Conservation (phyloP, 75 land plant species). For the Selaginella tamariscina region DNA sequence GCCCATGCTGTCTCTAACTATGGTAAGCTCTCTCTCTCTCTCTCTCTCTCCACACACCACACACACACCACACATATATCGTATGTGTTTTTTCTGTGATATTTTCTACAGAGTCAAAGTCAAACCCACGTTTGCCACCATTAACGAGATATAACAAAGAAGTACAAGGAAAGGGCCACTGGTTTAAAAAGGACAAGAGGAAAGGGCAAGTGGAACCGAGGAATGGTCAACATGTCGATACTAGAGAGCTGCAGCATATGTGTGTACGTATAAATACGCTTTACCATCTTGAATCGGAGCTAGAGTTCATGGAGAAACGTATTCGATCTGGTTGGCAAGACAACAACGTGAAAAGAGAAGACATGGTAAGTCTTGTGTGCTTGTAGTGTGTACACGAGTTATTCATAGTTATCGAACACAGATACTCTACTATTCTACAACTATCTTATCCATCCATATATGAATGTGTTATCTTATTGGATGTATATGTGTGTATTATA, state of each 20-base stretch:
- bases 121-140: conserved; percentile 52
- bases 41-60: too few relatives aligned
- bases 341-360: conserved; percentile 25
- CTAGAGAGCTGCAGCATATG: conserved; percentile 37
- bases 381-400: too few relatives aligned
- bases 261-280: conserved; percentile 85
- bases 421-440: too few relatives aligned
- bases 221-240: conserved; percentile 21
- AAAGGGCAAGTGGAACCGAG: conserved; percentile 10
- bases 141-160: conserved; percentile 54
- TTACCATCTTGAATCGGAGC: conserved; percentile 47
- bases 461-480: too few relatives aligned
- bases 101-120: conserved; percentile 44
- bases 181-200: conserved; percentile 63
- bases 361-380: too few relatives aligned
- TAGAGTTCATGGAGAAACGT: conserved; percentile 64
- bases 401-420: too few relatives aligned
- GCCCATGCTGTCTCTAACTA: conserved; percentile 64
- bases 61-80: neutral
- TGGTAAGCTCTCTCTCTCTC: conserved; percentile 43
- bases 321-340: conserved; percentile 41
- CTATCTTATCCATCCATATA: too few relatives aligned
- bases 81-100: neutral
- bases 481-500: too few relatives aligned
- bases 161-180: conserved; percentile 29